These are phyloP conservation scores for Metschnikowia proteae DNA, from an alignment of 805 yeast species.

Conservation along the genomic window DNA sequence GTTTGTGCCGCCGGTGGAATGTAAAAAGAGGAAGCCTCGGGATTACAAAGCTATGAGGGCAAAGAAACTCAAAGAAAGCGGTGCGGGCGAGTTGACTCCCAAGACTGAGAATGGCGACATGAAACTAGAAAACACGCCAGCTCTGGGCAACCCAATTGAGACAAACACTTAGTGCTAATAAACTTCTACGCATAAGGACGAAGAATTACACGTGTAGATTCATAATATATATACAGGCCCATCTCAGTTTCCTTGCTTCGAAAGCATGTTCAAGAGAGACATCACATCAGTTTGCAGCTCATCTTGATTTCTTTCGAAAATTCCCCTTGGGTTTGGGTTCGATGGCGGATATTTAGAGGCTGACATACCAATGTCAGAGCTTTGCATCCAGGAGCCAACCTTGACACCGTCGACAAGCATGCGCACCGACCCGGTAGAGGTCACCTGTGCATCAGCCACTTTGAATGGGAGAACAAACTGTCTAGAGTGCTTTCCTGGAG, in stretches of 20 bases:
- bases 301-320: conserved; percentile 32
- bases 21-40: conserved; percentile 33
- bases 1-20: conserved; percentile 19
- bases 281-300: conserved; percentile 17
- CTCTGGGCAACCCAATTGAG: neutral
- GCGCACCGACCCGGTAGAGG: conserved; percentile 36
- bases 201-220: neutral
- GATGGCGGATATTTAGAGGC: conserved; percentile 30
- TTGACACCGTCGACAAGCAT: conserved; percentile 39
- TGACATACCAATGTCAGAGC: conserved; percentile 19
- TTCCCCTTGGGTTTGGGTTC: conserved; percentile 29
- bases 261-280: conserved; percentile 19
- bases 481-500: conserved; percentile 40
- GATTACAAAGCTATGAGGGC: conserved; percentile 22
- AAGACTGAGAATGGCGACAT: neutral
- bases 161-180: neutral
- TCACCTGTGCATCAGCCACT: conserved; percentile 35
- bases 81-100: neutral
- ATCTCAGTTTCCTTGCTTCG: conserved; percentile 13
- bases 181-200: neutral
- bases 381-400: conserved; percentile 39
- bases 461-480: conserved; percentile 44
- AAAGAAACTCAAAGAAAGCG: conserved; percentile 16
- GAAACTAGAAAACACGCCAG: neutral
- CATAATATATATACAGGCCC: conserved; percentile 6